phyloP scores from a whole-genome alignment of 345 rosid species.

The Populus alba region DNA sequence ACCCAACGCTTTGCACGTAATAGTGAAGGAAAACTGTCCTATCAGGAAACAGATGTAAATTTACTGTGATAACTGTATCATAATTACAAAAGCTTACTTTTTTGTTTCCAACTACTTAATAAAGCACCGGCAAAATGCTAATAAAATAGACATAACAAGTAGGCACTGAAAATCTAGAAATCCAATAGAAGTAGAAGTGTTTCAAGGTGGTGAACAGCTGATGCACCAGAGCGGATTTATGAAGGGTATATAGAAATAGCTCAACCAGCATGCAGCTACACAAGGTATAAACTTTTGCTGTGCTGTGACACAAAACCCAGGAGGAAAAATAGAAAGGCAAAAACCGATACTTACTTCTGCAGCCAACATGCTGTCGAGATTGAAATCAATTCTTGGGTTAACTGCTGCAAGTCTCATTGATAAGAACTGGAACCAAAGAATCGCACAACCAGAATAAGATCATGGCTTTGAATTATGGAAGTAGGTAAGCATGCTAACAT shows the following conservation, averaged over 20 bases:
- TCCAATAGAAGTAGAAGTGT: not conserved
- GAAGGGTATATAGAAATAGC: not conserved
- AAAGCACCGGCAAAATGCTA: not conserved
- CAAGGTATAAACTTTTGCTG: not conserved
- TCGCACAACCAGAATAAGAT: constrained; percentile 2
- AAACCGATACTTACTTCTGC: constrained; percentile 64
- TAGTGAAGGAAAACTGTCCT: constrained; percentile 11
- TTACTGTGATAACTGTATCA: not conserved
- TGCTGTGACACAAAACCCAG: not conserved
- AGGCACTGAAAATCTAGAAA: not conserved
- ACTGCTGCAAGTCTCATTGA: constrained; percentile 97
- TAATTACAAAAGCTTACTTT: not conserved
- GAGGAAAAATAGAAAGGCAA: not conserved
- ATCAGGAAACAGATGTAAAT: not conserved
- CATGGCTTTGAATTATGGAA: not conserved
- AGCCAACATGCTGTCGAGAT: constrained; percentile 61
- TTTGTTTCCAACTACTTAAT: not conserved
- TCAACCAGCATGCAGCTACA: not conserved
- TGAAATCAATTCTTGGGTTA: constrained; percentile 76
- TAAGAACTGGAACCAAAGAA: constrained; percentile 55
- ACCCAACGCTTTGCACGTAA: constrained; percentile 8
- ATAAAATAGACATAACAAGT: not conserved
- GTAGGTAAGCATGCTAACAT: not conserved
- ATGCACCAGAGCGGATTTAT: not conserved
- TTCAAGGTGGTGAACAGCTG: constrained; percentile 2